Evolutionary conservation across 352 stramenopile species (phyloP).

Genomic region (Paralagenidium karlingii): DNA sequence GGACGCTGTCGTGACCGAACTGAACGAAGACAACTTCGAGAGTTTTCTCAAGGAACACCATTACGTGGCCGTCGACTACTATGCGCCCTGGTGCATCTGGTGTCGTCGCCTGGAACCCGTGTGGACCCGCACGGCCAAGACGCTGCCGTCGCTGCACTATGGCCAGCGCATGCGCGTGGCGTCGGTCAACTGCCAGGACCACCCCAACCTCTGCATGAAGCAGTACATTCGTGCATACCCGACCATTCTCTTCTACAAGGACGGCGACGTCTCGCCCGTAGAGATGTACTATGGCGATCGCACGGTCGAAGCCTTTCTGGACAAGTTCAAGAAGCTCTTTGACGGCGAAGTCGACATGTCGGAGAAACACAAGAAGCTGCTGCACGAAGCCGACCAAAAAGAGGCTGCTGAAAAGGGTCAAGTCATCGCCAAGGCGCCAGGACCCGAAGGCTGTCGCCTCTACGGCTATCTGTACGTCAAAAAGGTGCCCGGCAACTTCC

Average conservation of each 20-base stretch:
- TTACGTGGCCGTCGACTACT: conserved; percentile 96
- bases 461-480: conserved; percentile 77
- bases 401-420: conserved; percentile 36
- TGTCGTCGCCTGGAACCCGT: conserved; percentile 94
- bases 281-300: conserved; percentile 94
- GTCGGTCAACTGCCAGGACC: conserved; percentile 89
- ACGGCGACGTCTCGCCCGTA: conserved; percentile 80
- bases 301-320: conserved; percentile 83
- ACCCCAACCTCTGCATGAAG: conserved; percentile 89
- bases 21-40: conserved; percentile 84
- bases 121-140: conserved; percentile 92
- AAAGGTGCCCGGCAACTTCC: conserved; percentile 96
- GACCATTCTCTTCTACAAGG: conserved; percentile 94
- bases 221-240: conserved; percentile 95
- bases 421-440: conserved; percentile 41
- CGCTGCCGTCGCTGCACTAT: conserved; percentile 72
- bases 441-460: conserved; percentile 64
- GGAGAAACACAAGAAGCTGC: conserved; percentile 84
- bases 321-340: conserved; percentile 86
- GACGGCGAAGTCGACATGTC: conserved; percentile 54
- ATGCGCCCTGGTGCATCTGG: conserved; percentile 95
- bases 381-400: conserved; percentile 91
- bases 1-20: conserved; percentile 57
- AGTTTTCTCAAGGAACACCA: conserved; percentile 88
- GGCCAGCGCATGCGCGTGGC: conserved; percentile 70